A percentile compares a stretch with the other conserved stretches of the same genome.
Conservation (phyloP, 75 land plant species). For the Chamaecyparis obtusa region DNA sequence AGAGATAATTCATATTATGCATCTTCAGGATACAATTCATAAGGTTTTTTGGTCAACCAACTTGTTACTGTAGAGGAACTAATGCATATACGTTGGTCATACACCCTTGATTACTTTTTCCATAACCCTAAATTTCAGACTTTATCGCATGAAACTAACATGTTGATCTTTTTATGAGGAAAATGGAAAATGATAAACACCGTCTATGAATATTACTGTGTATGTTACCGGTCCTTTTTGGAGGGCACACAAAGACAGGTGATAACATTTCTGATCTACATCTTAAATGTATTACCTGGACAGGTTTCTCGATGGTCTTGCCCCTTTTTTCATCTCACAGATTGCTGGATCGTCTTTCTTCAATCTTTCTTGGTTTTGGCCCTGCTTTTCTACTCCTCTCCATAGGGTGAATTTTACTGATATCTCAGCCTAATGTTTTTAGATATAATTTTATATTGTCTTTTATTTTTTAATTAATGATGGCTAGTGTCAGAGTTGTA, state of each 20-base stretch:
- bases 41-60: no score
- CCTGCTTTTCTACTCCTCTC: conserved; percentile 88
- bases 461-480: background rate
- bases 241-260: background rate
- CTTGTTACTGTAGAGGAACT: no score
- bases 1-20: no score
- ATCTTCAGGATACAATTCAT: no score
- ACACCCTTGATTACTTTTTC: background rate
- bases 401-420: conserved; percentile 60
- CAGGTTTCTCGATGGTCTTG: conserved; percentile 69
- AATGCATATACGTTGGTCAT: no score
- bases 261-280: background rate
- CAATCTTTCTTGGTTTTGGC: conserved; percentile 91
- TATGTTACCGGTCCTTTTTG: background rate
- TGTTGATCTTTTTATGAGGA: background rate
- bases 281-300: background rate
- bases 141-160: background rate
- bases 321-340: conserved; percentile 66
- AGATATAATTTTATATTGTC: conserved; percentile 6
- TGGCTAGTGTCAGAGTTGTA: background rate
- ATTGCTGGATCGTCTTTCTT: conserved; percentile 65
- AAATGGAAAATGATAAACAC: background rate
- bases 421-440: background rate
- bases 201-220: background rate
- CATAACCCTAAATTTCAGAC: background rate